Base-by-base conservation (phyloP, 2,329 filamentous ascomycete species). In the Elsinoe arachidis region DNA sequence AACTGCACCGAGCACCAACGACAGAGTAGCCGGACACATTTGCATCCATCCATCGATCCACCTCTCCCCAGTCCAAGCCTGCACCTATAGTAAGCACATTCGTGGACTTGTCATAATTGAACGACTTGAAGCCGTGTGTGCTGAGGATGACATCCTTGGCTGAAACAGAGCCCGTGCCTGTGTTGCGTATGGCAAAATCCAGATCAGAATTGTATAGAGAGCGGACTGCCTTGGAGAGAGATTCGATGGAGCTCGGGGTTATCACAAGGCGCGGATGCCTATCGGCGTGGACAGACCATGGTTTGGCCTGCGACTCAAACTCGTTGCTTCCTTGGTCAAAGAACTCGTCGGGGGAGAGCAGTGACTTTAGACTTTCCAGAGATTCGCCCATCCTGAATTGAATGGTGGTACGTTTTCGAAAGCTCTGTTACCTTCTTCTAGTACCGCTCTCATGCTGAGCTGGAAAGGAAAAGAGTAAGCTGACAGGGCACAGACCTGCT, bases 121-220 rank as follows among this genome's bases (percentile, higher is more conserved):
- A 74, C 1, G 58, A 59, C 39, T 73, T 66, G 57, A 75, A 75
- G 3, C 64, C 67, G 1, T 66, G 65, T 60, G 71, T 68, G 55
- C 66, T 72, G 34, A 75, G 61, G 6, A 74, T 53, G 3, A 73
- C 70, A 59, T 73, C 70, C 11, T 60, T 62, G 0, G 73, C 68
- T 0, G 71, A 73, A 2, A 68, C 65, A 15, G 65, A 67, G 15
- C 68, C 70, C 26, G 69, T 71, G 1, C 72, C 73, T 1, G 65
- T 68, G 47, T 68, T 68, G 15, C 71, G 68, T 12, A 74, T 65
- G 0, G 63, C 66, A 58, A 74, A 72, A 35, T 73, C 69, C 1
- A 75, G 63, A n/a, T 62, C 53, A 0, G 65, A 65, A 7, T 63
- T 2, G 11, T 30, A 44, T 2, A 59, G 44, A n/a, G 39, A 56